phyloP scores from a whole-genome alignment of 306 rosid genomes.

The Sechiopsis laciniata region DNA sequence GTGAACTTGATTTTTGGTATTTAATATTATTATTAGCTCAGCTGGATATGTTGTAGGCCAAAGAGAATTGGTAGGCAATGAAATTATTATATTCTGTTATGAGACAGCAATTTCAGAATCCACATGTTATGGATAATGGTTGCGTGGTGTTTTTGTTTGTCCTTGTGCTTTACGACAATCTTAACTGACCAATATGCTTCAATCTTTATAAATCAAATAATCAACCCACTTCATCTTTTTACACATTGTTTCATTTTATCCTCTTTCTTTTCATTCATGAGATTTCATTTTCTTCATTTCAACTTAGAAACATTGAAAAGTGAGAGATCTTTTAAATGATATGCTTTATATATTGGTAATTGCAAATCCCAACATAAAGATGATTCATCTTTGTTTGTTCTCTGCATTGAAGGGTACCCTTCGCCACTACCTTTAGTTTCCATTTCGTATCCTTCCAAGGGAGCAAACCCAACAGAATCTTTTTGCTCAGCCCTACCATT shows the following conservation, averaged over 20 bases:
- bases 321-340: background rate
- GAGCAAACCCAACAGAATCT: conserved; percentile 75
- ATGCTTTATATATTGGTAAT: conserved; percentile 9
- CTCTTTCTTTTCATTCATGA: too few relatives aligned
- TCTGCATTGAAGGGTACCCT: conserved; percentile 15
- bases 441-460: conserved; percentile 39
- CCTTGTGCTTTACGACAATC: conserved; percentile 40
- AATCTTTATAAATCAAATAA: conserved; percentile 4
- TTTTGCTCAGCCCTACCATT: conserved; percentile 39
- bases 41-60: conserved; percentile 6
- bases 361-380: conserved; percentile 29
- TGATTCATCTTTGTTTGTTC: conserved; percentile 20
- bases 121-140: conserved; percentile 29
- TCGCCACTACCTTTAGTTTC: conserved; percentile 17
- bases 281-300: background rate
- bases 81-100: conserved; percentile 12
- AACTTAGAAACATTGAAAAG: conserved; percentile 10
- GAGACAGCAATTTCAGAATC: conserved; percentile 16
- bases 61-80: conserved; percentile 4
- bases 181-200: conserved; percentile 37
- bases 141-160: conserved; percentile 26
- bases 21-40: too few relatives aligned
- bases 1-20: background rate
- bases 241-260: background rate
- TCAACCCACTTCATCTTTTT: background rate